These are phyloP conservation scores for Didymella sp. DNA, from an alignment of 2,329 filamentous ascomycete species.

Conservation along the genomic window DNA sequence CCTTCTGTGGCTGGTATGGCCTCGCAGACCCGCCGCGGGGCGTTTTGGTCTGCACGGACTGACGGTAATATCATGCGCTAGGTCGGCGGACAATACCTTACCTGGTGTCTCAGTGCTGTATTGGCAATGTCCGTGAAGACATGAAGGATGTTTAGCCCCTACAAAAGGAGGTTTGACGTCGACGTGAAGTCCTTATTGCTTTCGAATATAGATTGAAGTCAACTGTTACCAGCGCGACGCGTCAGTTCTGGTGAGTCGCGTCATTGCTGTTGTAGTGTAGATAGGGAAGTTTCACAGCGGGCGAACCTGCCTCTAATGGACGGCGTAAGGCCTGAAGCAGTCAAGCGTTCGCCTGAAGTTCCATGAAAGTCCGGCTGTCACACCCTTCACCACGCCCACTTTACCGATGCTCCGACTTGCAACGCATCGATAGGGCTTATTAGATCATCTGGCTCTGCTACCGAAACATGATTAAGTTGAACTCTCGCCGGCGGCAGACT, in stretches of 20 bases:
- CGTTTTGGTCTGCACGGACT: background rate
- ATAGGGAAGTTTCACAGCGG: background rate
- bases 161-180: background rate
- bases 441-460: background rate
- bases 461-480: background rate
- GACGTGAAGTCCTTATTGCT: background rate
- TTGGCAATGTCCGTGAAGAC: background rate
- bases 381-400: background rate
- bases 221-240: background rate
- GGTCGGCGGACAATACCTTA: background rate
- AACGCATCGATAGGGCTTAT: background rate
- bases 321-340: background rate
- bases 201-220: background rate
- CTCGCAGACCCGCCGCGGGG: background rate
- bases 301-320: background rate
- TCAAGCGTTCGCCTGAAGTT: conserved; percentile 1
- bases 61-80: background rate
- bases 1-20: conserved; percentile 11
- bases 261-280: background rate
- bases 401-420: background rate
- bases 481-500: background rate
- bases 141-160: background rate
- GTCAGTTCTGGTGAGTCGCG: background rate
- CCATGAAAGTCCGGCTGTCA: background rate
- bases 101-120: background rate